Conservation (phyloP, 208 protist species). For the Acanthamoeba pearcei region DNA sequence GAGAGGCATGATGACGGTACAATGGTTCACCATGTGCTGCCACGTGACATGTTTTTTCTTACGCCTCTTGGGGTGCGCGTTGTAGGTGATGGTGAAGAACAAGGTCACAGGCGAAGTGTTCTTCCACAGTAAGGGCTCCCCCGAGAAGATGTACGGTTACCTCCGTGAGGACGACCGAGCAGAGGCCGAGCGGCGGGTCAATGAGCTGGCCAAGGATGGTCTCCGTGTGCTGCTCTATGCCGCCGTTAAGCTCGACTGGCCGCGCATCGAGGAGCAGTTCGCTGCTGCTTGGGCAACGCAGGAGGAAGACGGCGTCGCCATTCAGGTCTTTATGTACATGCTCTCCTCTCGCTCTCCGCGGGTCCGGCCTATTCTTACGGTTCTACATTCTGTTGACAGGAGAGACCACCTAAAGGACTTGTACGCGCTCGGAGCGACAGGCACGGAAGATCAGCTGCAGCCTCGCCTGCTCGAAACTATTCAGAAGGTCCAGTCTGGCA, state of each 20-base stretch:
- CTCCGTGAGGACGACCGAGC: conserved; percentile 34
- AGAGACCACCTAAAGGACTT: conserved; percentile 60
- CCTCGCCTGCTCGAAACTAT: conserved; percentile 65
- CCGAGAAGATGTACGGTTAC: conserved; percentile 68
- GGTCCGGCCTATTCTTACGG: background rate
- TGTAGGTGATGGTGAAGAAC: conserved; percentile 66
- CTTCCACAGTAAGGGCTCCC: conserved; percentile 75
- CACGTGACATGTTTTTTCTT: background rate
- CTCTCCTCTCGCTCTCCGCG: background rate
- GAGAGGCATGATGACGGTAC: conserved; percentile 77
- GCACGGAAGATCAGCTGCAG: conserved; percentile 74
- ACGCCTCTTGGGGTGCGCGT: too few species aligned
- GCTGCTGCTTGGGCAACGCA: conserved; percentile 40
- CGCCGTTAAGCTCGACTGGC: conserved; percentile 70
- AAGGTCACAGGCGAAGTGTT: conserved; percentile 64
- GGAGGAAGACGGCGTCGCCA: conserved; percentile 69
- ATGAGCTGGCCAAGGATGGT: conserved; percentile 54
- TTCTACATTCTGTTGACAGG: background rate
- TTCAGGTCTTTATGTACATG: conserved; percentile 54
- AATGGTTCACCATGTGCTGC: background rate
- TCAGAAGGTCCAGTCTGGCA: conserved; percentile 52
- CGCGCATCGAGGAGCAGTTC: conserved; percentile 37
- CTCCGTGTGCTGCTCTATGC: conserved; percentile 69
- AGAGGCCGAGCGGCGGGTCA: conserved; percentile 56
- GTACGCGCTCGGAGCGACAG: conserved; percentile 62